Base-by-base conservation (phyloP, 192 early-diverging fungal species). In the Lobosporangium transversale region DNA sequence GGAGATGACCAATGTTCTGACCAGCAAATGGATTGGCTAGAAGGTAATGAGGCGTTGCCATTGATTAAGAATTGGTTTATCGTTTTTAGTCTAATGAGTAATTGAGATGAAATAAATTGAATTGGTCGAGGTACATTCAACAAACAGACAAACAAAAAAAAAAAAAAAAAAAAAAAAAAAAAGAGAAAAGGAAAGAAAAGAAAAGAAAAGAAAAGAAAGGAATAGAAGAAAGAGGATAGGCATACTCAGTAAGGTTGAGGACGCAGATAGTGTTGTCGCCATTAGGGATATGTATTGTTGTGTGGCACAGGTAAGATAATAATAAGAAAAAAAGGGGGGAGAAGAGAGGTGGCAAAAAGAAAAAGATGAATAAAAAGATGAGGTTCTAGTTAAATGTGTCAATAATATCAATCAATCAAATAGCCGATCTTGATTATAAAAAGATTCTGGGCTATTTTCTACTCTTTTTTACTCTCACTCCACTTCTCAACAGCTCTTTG, bases 1-100 rank as follows among this genome's bases (percentile, higher is more conserved):
- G 79, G 23, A 80, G 63, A 44, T 80, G 66, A 44, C 79, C 79
- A 58, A 80, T 80, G 59, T 76, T 76, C 20, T 76, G 73, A 45
- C 73, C 73, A 0, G 73, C 73, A 21, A 62, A 67, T 2, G 73
- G 73, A 47, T 76, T 76, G 33, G 58, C 73, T 66, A 60, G 24
- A 11, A 62, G 31, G 70, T 69, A 63, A 33, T 59, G 61, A 49
- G 59, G 35, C 17, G 53, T 51, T 17, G 53, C 31, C 69, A 71
- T 62, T 4, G 31, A 23, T 6, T 26, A 32, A 61, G 27, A 14
- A 32, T 30, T 37, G 15, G 36, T 15, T 15, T 7, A 49, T 15
- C 8, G 21, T 21, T 7, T 15, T n/a, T 52, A 27, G 2, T 29
- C 10, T 24, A 60, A 36, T 60, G 58, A 31, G n/a, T 60, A 17